These are phyloP conservation scores for Puccinia polysora DNA, from an alignment of 1,284 basidiomycete species.

Conservation along the genomic window DNA sequence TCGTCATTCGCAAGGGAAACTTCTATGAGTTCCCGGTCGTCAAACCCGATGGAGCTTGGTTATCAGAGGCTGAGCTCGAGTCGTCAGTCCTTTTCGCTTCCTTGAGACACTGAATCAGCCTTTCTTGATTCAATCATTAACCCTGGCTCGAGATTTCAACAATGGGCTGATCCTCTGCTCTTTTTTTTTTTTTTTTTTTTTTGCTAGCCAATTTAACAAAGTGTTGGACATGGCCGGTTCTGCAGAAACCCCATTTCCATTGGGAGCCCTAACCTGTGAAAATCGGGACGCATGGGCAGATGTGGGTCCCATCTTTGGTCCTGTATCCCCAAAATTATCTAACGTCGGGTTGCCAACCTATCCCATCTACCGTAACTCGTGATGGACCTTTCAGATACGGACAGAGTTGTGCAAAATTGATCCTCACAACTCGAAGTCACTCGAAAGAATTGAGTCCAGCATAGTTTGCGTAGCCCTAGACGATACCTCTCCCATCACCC, in stretches of 20 bases:
- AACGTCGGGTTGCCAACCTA: neutral
- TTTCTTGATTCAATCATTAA: neutral
- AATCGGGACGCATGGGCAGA: constrained; percentile 88
- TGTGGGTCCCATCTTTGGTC: constrained; percentile 54
- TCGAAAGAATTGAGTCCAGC: constrained; percentile 81
- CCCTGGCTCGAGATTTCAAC: neutral
- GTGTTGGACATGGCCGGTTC: constrained; percentile 68
- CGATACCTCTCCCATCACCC: constrained; percentile 68
- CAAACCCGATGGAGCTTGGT: constrained; percentile 62
- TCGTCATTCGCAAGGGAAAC: constrained; percentile 84
- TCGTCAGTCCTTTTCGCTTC: constrained; percentile 54
- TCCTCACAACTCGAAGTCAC: constrained; percentile 62
- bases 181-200: neutral
- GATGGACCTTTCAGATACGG: constrained; percentile 58
- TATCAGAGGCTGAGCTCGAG: constrained; percentile 74
- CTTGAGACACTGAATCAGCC: neutral
- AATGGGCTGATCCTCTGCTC: neutral
- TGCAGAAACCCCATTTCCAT: constrained; percentile 57
- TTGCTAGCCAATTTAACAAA: constrained; percentile 66
- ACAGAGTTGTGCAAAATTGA: constrained; percentile 63
- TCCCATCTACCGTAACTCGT: neutral
- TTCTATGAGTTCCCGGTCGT: constrained; percentile 75
- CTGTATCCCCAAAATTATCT: neutral
- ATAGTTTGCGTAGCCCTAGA: constrained; percentile 85
- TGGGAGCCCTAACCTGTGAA: constrained; percentile 81